phyloP scores from a whole-genome alignment of 2,329 filamentous ascomycete genomes.

The Aspergillus sp. region DNA sequence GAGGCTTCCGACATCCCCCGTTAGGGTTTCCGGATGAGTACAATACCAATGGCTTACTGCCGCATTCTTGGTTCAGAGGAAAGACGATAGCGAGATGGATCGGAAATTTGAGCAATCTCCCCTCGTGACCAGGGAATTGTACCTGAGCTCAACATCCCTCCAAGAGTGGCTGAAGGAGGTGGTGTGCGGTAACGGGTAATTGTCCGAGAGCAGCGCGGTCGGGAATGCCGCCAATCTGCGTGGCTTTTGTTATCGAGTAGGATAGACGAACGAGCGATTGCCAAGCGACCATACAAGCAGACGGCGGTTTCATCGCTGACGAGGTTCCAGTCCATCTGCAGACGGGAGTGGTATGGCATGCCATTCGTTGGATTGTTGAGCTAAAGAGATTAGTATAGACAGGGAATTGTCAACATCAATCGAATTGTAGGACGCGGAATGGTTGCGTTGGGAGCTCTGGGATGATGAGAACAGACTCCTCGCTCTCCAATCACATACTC shows the following conservation, averaged over 20 bases:
- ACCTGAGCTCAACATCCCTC: neutral
- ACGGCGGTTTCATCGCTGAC: neutral
- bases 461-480: neutral
- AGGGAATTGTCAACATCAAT: neutral
- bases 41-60: neutral
- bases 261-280: neutral
- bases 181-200: neutral
- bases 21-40: neutral
- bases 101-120: neutral
- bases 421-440: neutral
- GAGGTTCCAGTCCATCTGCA: neutral
- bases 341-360: neutral
- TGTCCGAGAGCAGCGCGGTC: neutral
- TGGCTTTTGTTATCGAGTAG: neutral
- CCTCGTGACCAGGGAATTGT: neutral
- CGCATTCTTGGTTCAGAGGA: neutral
- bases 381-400: neutral
- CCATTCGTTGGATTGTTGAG: neutral
- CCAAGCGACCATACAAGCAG: neutral
- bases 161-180: neutral
- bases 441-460: neutral
- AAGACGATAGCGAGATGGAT: neutral
- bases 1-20: neutral
- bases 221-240: neutral
- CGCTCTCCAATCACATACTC: neutral